Base-by-base conservation (phyloP, 2,329 filamentous ascomycete genomes). In the Moelleriella libera region DNA sequence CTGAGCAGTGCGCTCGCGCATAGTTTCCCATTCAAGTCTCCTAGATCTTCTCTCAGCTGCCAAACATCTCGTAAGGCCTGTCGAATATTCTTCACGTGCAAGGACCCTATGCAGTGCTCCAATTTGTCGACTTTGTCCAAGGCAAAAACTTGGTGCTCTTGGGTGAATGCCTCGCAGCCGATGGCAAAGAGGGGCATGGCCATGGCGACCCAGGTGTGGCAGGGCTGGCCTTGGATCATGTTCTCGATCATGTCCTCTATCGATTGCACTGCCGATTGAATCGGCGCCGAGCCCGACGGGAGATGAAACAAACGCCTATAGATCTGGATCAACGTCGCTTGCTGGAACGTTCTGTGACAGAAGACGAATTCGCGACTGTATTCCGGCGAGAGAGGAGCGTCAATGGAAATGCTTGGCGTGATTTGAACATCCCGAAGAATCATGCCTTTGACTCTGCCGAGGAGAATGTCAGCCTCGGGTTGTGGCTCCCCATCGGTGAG, bases 191-290 rank as follows among this genome's bases (percentile, higher is more conserved):
- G 37, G 0, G 58, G 58, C 58, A 60, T 60, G 0, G 58, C 53
- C 58, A 60, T 60, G 0, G 58, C 58, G 2, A 60, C 58, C 58
- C 58, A 60, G 0, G 58, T 59, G n/a, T 59, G 57, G 6, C 58
- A 59, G 0, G 58, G 57, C 14, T 58, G 52, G 0, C 58, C 58
- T 10, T 60, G 58, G 0, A 55, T 52, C 58, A 60, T 60, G 2
- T 55, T 56, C 5, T 44, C 51, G 0, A 60, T 51, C 55, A 60
- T 59, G 0, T 21, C 47, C 2, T 49, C 51, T 0, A 60, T 59
- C 0, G 43, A 48, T 0, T 45, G 11, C 1, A 60, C 46, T 0
- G 58, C 58, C 4, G 42, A 29, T 2, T 52, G 53, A 9, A 60
- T 55, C 0, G 43, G 47, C 2, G 49, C 29, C 0, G 58, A 57